Base-by-base conservation (phyloP, 441 rosid species). In the Hura crepitans region DNA sequence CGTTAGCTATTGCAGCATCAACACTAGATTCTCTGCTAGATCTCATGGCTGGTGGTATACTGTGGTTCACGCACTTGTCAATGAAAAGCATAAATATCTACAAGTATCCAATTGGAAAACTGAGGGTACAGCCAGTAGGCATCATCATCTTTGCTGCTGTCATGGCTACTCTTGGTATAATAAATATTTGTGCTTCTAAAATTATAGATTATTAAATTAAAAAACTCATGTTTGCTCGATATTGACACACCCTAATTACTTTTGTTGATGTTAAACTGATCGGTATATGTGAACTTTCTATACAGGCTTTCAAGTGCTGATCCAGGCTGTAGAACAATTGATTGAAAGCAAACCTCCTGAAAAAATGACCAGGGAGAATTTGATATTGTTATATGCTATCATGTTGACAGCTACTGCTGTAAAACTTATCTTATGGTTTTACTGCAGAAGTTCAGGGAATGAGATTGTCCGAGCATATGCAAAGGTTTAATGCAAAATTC, bases 111-210 rank as follows among this genome's bases (percentile, higher is more conserved):
- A 91, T 93, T 33, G 98, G 98, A 55, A 93, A 93, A 78, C 74
- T 91, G 78, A 87, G 98, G 78, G 89, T 91, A 60, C 98, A 93
- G 68, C 98, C 97, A 0, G 97, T 93, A 0, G 98, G 98, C 39
- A 89, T 93, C 65, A 81, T 91, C 78, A 76, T 91, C 65, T 91
- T 93, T 74, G 96, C 97, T 13, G 97, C 97, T 15, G 50, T 93
- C 62, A 93, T 93, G 98, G 96, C 98, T 51, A 91, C 97, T 30
- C 93, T 93, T 20, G 98, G 98, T 93, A 80, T 74, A 77, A 59
- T 18, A 50, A n/a, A 0, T 5, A 1, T 17, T 7, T 18, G 1
- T 47, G 22, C 28, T 4, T 54, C 27, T 54, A 10, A 9, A 13
- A 15, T 8, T 54, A 17, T 35, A 35, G 39, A 35, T 35, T 35